phyloP scores from a whole-genome alignment of 2,329 filamentous ascomycete genomes.

The Pseudogymnoascus pannorum region DNA sequence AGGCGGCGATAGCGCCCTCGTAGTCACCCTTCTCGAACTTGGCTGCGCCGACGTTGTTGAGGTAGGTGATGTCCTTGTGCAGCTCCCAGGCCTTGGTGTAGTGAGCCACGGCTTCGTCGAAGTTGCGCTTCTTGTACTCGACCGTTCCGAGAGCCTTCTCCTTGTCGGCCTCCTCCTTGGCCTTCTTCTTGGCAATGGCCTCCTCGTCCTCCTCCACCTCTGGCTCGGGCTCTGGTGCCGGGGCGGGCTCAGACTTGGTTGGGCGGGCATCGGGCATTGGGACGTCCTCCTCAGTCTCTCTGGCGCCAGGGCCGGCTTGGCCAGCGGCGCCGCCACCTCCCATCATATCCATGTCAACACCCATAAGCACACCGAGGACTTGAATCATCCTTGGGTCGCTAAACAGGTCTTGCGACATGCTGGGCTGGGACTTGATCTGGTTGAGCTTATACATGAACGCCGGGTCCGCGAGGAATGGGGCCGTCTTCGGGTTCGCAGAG shows the following conservation, averaged over 20 bases:
- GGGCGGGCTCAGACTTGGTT: conserved; percentile 50
- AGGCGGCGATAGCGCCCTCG: conserved; percentile 76
- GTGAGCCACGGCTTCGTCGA: conserved; percentile 89
- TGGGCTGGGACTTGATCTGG: conserved; percentile 72
- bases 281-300: conserved; percentile 61
- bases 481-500: conserved; percentile 89
- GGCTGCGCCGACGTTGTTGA: conserved; percentile 92
- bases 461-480: conserved; percentile 68
- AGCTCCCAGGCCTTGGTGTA: conserved; percentile 93
- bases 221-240: conserved; percentile 57
- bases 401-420: conserved; percentile 71
- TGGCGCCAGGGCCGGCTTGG: conserved; percentile 35
- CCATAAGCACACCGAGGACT: conserved; percentile 87
- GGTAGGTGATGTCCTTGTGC: conserved; percentile 93
- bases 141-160: conserved; percentile 92
- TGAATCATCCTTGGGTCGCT: conserved; percentile 86
- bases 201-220: conserved; percentile 72
- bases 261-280: conserved; percentile 66
- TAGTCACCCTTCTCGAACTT: conserved; percentile 96
- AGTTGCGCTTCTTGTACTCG: conserved; percentile 96
- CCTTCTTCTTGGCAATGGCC: conserved; percentile 72
- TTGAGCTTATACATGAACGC: conserved; percentile 88
- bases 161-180: conserved; percentile 86
- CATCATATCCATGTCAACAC: conserved; percentile 77
- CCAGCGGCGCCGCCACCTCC: conserved; percentile 17